Percentiles rank a stretch among this genome's conserved stretches.
Evolutionary conservation across 2,329 filamentous ascomycete species (phyloP).

Genomic region (Hortaea sp.): DNA sequence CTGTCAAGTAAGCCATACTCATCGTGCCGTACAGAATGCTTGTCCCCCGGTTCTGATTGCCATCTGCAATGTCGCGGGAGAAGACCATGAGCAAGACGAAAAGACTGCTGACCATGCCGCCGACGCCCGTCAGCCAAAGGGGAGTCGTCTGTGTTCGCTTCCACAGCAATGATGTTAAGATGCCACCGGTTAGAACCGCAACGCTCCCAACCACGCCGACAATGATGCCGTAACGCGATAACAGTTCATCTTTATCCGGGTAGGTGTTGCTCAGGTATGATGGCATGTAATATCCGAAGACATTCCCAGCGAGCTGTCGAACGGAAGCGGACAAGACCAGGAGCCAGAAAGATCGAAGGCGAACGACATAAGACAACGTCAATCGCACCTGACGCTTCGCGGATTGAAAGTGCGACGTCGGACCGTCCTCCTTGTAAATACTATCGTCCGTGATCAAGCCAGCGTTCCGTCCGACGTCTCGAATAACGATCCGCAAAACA

Average conservation of each 20-base stretch:
- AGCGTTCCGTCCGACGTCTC: background rate
- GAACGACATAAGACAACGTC: constrained; percentile 1
- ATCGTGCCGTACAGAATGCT: constrained; percentile 1
- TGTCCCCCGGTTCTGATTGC: background rate
- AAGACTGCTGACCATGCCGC: constrained; percentile 1
- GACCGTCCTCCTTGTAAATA: background rate
- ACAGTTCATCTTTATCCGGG: background rate
- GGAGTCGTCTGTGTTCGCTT: background rate
- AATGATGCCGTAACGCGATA: constrained; percentile 3
- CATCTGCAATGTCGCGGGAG: constrained; percentile 2
- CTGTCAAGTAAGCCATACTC: constrained; percentile 1
- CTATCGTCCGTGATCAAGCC: constrained; percentile 1
- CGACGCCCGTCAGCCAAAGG: constrained; percentile 1
- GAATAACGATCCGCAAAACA: background rate
- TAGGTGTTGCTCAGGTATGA: constrained; percentile 1
- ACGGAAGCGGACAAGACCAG: background rate
- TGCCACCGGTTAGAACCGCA: constrained; percentile 1
- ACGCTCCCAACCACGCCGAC: constrained; percentile 3
- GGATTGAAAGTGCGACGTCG: background rate
- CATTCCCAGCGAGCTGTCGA: constrained; percentile 2
- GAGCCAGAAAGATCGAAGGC: constrained; percentile 3
- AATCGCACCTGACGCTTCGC: background rate
- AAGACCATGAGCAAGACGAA: constrained; percentile 4
- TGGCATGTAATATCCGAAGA: constrained; percentile 5
- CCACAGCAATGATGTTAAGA: background rate